Conservation (phyloP, 768 basidiomycete genomes). For the Nidularia pulvinata region DNA sequence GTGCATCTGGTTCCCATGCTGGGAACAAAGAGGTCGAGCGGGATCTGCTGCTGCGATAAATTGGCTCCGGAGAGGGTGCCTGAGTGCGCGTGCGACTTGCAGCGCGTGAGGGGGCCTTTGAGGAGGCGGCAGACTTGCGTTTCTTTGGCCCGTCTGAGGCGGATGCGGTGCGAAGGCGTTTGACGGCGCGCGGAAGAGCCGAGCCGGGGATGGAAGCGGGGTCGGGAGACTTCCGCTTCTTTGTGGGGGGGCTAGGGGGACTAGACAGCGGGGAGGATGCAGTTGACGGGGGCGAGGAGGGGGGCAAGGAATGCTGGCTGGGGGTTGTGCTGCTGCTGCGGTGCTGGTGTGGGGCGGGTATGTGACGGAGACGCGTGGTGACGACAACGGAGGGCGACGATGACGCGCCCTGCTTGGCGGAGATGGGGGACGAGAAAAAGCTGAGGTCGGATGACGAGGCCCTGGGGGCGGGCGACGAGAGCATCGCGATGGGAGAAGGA, state of each 20-base stretch:
- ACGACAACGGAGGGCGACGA: constrained; percentile 4
- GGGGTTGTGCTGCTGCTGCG: constrained; percentile 5
- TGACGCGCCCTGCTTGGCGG: background rate
- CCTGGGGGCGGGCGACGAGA: background rate
- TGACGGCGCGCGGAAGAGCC: constrained; percentile 33
- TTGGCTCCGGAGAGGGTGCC: constrained; percentile 51
- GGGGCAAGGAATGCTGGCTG: constrained; percentile 5
- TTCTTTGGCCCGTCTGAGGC: constrained; percentile 22
- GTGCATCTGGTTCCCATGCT: constrained; percentile 25
- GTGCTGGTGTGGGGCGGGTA: constrained; percentile 1
- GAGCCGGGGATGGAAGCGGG: constrained; percentile 6
- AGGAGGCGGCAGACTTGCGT: constrained; percentile 28
- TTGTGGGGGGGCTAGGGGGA: constrained; percentile 13
- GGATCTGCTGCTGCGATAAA: constrained; percentile 59
- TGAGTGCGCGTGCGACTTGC: constrained; percentile 36
- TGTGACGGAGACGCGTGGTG: constrained; percentile 5
- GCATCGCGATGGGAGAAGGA: background rate
- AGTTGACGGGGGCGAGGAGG: constrained; percentile 14
- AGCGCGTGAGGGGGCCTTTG: constrained; percentile 37
- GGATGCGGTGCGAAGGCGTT: constrained; percentile 30
- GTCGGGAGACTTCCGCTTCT: constrained; percentile 32
- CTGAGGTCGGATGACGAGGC: constrained; percentile 1
- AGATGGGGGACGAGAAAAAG: constrained; percentile 9
- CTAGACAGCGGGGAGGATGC: constrained; percentile 24
- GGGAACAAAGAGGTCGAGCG: constrained; percentile 64